phyloP scores from a whole-genome alignment of 2,329 filamentous ascomycete genomes.

The Paecilomyces fulvus region DNA sequence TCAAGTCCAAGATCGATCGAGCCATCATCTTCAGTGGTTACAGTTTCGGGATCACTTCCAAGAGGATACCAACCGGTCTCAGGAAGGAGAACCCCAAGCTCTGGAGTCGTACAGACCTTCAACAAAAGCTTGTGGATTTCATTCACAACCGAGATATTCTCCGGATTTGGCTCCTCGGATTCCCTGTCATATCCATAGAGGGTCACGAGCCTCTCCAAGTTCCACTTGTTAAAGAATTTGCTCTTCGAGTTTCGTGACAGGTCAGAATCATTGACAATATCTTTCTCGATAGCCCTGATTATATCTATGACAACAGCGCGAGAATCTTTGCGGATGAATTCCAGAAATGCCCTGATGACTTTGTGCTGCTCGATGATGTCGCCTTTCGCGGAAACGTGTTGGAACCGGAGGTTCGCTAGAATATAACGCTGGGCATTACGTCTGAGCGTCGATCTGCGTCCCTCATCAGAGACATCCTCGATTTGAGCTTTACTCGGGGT shows the following conservation, averaged over 20 bases:
- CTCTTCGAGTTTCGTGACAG: slow-evolving; percentile 68
- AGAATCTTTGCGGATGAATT: slow-evolving; percentile 69
- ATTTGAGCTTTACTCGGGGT: slow-evolving; percentile 50
- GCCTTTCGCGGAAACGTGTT: slow-evolving; percentile 67
- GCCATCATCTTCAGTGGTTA: slow-evolving; percentile 37
- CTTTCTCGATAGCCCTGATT: slow-evolving; percentile 58
- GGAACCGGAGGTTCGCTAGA: slow-evolving; percentile 67
- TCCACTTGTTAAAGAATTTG: slow-evolving; percentile 64
- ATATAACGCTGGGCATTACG: slow-evolving; percentile 78
- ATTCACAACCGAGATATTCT: slow-evolving; percentile 51
- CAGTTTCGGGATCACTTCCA: slow-evolving; percentile 52
- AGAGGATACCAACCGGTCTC: slow-evolving; percentile 80
- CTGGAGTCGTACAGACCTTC: slow-evolving; percentile 63
- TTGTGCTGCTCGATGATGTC: slow-evolving; percentile 72
- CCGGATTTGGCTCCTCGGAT: slow-evolving; percentile 36
- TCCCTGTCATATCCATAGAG: slow-evolving; percentile 53
- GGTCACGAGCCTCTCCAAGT: slow-evolving; percentile 61
- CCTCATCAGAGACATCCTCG: slow-evolving; percentile 54
- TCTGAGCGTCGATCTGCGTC: slow-evolving; percentile 66
- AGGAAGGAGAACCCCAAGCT: slow-evolving; percentile 65
- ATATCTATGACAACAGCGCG: slow-evolving; percentile 67
- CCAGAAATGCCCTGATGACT: slow-evolving; percentile 62
- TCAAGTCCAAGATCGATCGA: slow-evolving; percentile 59
- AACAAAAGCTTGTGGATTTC: slow-evolving; percentile 68
- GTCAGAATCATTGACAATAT: slow-evolving; percentile 66